Conservation (phyloP, 306 rosid genomes). For the Hylodesmum podocarpum region DNA sequence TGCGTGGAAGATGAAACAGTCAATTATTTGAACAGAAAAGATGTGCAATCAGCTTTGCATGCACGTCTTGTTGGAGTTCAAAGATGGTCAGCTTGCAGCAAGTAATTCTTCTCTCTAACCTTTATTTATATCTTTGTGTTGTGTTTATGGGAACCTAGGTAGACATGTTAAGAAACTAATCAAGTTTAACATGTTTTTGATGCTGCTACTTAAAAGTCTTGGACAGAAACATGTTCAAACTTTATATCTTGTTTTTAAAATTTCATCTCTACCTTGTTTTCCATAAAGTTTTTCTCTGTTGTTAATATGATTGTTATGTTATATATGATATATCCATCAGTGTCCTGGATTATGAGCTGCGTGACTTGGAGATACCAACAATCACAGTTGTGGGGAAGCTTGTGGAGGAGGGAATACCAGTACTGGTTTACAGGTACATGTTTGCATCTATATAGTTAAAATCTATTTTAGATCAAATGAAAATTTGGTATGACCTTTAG, state of each 20-base stretch:
- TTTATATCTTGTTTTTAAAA: background rate
- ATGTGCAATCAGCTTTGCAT: constrained; percentile 77
- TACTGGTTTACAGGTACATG: constrained; percentile 82
- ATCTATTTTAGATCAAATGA: background rate
- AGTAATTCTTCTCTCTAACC: constrained; percentile 41
- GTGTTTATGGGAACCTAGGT: background rate
- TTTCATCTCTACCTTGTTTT: background rate
- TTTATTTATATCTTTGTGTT: background rate
- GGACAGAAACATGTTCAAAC: background rate
- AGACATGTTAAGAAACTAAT: background rate
- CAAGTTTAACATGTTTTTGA: background rate
- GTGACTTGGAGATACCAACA: constrained; percentile 82
- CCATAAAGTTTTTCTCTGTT: constrained; percentile 22
- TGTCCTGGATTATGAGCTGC: constrained; percentile 67
- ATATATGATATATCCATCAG: constrained; percentile 14
- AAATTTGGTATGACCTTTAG: background rate
- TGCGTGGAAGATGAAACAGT: constrained; percentile 91
- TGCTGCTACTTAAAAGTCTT: background rate
- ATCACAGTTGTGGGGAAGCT: constrained; percentile 65
- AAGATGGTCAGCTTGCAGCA: constrained; percentile 92
- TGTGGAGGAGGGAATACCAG: constrained; percentile 72
- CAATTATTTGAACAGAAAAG: constrained; percentile 76
- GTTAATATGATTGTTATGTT: background rate
- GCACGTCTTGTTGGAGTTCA: constrained; percentile 79
- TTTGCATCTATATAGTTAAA: background rate